Percentiles rank a stretch among this genome's conserved stretches.
These are phyloP conservation scores for Waltergamsia citrina DNA, from an alignment of 2,329 filamentous ascomycete species.

Conservation along the genomic window DNA sequence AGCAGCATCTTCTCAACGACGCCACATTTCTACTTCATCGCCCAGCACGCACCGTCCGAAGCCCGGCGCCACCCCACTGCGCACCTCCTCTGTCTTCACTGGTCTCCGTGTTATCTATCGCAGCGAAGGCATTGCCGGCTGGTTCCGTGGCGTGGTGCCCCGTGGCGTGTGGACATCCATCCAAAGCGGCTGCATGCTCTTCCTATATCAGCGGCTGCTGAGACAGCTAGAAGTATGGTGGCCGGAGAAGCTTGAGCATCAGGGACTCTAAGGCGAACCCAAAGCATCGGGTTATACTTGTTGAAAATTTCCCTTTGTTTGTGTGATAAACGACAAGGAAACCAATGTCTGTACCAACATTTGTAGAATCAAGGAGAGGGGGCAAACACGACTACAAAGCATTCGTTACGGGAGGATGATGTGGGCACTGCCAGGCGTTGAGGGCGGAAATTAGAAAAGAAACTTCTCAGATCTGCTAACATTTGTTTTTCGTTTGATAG, in stretches of 20 bases:
- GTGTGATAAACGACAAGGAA: too few relatives aligned
- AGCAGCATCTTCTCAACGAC: slow-evolving; percentile 45
- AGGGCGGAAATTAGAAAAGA: too few relatives aligned
- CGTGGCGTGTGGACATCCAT: slow-evolving; percentile 95
- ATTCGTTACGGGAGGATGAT: too few relatives aligned
- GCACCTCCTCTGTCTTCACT: slow-evolving; percentile 82
- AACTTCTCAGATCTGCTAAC: too few relatives aligned
- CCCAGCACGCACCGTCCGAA: slow-evolving; percentile 74
- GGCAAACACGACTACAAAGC: too few relatives aligned
- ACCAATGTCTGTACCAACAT: too few relatives aligned
- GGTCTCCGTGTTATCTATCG: slow-evolving; percentile 83
- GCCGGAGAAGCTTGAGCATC: slow-evolving; percentile 17
- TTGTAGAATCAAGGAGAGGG: too few relatives aligned
- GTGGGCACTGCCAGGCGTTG: too few relatives aligned
- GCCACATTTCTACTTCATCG: slow-evolving; percentile 81
- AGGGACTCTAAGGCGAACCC: too few relatives aligned
- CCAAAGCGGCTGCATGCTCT: slow-evolving; percentile 93
- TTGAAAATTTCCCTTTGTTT: too few relatives aligned
- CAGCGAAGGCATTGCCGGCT: slow-evolving; percentile 78
- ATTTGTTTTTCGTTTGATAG: too few relatives aligned
- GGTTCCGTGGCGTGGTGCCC: slow-evolving; percentile 91
- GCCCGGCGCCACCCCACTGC: slow-evolving; percentile 69
- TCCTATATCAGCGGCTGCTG: slow-evolving; percentile 84
- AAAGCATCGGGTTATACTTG: too few relatives aligned
- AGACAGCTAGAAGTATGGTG: slow-evolving; percentile 57